Percentiles rank a stretch among this genome's conserved stretches.
Conservation (phyloP, 495 filamentous ascomycete species). For the Rhypophila decipiens region DNA sequence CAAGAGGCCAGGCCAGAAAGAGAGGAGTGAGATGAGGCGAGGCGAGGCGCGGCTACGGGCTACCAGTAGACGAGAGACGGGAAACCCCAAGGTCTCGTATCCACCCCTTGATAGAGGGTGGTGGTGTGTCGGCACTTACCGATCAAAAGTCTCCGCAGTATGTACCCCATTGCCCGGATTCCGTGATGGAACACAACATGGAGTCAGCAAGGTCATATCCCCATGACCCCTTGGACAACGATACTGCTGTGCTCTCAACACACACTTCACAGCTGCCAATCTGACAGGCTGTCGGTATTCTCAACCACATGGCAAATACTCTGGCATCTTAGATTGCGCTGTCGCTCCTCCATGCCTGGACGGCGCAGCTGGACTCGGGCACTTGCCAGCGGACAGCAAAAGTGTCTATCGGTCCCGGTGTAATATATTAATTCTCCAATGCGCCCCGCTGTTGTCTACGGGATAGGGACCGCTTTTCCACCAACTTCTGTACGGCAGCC, state of each 20-base stretch:
- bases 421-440: conserved; percentile 21
- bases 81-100: neutral
- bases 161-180: conserved; percentile 13
- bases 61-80: neutral
- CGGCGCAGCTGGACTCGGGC: conserved; percentile 5
- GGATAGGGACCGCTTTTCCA: conserved; percentile 31
- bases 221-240: too few species aligned
- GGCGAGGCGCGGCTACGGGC: conserved; percentile 5
- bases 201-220: neutral
- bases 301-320: conserved; percentile 16
- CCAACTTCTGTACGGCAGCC: neutral
- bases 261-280: conserved; percentile 1
- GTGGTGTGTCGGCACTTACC: conserved; percentile 22
- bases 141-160: conserved; percentile 24
- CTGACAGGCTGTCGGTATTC: conserved; percentile 11
- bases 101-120: neutral
- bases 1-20: too few species aligned
- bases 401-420: conserved; percentile 21
- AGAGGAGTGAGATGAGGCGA: conserved; percentile 1
- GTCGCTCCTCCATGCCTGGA: conserved; percentile 4
- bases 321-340: conserved; percentile 17
- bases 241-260: neutral
- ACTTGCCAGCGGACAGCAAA: conserved; percentile 6
- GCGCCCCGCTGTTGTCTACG: conserved; percentile 19
- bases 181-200: conserved; percentile 15